Evolutionary conservation across 2,329 filamentous ascomycete species (phyloP), one percentile per base, ranked within the genome.

Genomic region (Ophiosphaerella narmari): DNA sequence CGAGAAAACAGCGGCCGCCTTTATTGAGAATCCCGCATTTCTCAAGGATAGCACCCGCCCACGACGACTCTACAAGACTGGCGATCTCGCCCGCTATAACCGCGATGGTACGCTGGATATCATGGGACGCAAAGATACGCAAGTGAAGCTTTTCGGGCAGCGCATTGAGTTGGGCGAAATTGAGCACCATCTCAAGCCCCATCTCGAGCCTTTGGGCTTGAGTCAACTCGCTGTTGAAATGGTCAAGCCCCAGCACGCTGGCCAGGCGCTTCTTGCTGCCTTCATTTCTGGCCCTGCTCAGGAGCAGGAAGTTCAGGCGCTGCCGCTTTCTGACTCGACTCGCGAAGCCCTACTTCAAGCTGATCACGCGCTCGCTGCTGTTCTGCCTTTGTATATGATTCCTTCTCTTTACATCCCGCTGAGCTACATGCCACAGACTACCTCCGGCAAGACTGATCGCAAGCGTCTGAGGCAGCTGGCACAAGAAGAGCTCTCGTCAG

Each of bases 131-230:
- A 45, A 46, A 5, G 61, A 64, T 40, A 46, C 48, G 14, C 61
- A 64, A 36, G 50, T 64, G 40, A 62, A 63, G 46, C 64, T 77
- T 39, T 71, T 73, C 14, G 74, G 74, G 7, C 70, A 73, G 48
- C 70, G 74, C 1, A 67, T 76, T 36, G 74, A 77, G 43, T 54
- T 76, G 8, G 73, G 67, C 29, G 74, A 76, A 46, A 71, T 65
- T 12, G 48, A 48, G 44, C 43, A 54, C 14, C 54, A 50, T 43
- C 39, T 46, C 1, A 50, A 50, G 18, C 35, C 53, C 4, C 32
- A 46, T 7, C 34, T 57, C 7, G 26, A 29, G 26, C 51, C 51
- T 32, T 51, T 54, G n/a, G 50, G 50, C 13, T 54, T 50, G 39
- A 39, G 35, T 11, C 43, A 45, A 33, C 47, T 52, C 4, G 39